Conservation (phyloP, 2,329 filamentous ascomycete species). For the Chaetomiaceae sp. region DNA sequence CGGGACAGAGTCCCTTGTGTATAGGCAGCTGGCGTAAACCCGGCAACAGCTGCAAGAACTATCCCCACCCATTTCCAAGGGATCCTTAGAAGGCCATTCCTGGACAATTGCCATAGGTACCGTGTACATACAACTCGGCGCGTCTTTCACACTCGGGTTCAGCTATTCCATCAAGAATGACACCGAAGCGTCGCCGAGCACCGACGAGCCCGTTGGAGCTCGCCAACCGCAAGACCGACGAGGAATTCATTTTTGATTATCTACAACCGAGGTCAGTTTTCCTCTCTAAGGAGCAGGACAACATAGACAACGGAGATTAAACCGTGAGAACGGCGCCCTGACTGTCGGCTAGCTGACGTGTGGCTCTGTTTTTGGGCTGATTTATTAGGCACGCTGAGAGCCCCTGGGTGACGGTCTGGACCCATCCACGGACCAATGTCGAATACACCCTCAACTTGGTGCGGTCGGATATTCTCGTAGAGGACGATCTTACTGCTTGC, state of each 20-base stretch:
- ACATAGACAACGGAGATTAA: background rate
- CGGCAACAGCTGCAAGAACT: too few relatives aligned
- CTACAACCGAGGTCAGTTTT: constrained; percentile 36
- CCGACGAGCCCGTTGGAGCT: constrained; percentile 37
- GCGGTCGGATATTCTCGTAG: constrained; percentile 36
- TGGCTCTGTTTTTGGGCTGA: too few relatives aligned
- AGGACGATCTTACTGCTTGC: constrained; percentile 48
- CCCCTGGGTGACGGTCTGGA: constrained; percentile 41
- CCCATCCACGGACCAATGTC: constrained; percentile 42
- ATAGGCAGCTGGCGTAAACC: too few relatives aligned
- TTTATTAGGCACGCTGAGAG: background rate
- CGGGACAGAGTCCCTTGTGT: too few relatives aligned
- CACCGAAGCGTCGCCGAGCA: constrained; percentile 29
- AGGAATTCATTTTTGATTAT: constrained; percentile 47
- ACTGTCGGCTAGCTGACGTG: too few relatives aligned
- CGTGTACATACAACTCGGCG: too few relatives aligned
- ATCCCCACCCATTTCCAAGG: too few relatives aligned
- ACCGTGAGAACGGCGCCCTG: too few relatives aligned
- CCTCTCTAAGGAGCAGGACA: background rate
- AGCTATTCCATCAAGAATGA: constrained; percentile 7
- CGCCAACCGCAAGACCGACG: constrained; percentile 45
- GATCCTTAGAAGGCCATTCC: too few relatives aligned
- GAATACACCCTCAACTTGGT: constrained; percentile 44
- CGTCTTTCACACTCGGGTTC: too few relatives aligned
- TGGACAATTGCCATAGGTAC: too few relatives aligned